These are phyloP conservation scores for Myriangium duriaei DNA, from an alignment of 2,329 filamentous ascomycete species.

Conservation along the genomic window DNA sequence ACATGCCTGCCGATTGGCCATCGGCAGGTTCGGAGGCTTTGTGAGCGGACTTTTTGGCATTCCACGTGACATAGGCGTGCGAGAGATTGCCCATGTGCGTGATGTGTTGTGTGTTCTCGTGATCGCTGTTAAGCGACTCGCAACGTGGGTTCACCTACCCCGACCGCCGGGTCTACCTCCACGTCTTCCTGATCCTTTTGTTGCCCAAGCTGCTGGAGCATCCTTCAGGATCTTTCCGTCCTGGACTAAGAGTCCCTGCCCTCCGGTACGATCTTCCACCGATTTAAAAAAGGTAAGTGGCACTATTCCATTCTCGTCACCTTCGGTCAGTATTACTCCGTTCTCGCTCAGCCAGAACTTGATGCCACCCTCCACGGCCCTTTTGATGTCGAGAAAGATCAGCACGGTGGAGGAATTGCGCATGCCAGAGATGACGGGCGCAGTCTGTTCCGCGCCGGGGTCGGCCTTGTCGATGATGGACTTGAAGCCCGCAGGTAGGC, in stretches of 20 bases:
- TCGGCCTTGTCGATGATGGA: constrained; percentile 13
- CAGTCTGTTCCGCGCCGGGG: constrained; percentile 26
- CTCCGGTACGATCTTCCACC: constrained; percentile 50
- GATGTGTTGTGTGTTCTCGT: neutral
- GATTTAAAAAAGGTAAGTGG: constrained; percentile 56
- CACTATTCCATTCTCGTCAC: constrained; percentile 48
- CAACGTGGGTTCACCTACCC: constrained; percentile 9
- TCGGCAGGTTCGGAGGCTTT: constrained; percentile 7
- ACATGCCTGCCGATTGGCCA: constrained; percentile 5
- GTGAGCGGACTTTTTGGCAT: neutral
- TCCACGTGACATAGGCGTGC: neutral
- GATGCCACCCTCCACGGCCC: constrained; percentile 61
- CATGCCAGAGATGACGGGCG: constrained; percentile 46
- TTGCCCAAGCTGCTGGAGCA: constrained; percentile 46
- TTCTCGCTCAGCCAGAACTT: constrained; percentile 46
- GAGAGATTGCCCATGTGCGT: no score
- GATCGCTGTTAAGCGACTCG: neutral
- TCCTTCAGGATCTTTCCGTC: constrained; percentile 55
- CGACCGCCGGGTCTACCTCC: constrained; percentile 21
- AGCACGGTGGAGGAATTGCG: constrained; percentile 48
- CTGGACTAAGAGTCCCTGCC: constrained; percentile 55
- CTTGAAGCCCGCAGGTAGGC: constrained; percentile 43
- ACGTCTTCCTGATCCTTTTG: constrained; percentile 24
- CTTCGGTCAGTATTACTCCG: constrained; percentile 35
- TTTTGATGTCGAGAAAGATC: constrained; percentile 68